Conservation (phyloP, 352 stramenopile genomes). For the Phytophthora nicotianae region DNA sequence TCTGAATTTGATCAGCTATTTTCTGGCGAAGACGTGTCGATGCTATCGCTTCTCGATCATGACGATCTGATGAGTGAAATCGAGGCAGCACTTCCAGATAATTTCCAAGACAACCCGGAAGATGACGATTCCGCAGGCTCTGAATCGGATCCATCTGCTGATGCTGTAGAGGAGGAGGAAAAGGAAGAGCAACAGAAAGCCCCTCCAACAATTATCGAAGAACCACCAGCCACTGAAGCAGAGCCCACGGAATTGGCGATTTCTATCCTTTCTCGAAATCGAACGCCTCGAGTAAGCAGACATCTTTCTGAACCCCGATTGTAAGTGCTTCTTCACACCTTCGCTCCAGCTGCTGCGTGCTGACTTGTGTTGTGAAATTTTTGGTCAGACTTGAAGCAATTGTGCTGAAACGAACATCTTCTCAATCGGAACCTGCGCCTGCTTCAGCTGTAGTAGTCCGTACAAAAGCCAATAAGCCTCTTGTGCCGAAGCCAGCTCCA, state of each 20-base stretch:
- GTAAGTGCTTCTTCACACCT: slow-evolving; percentile 24
- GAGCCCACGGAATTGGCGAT: slow-evolving; percentile 1
- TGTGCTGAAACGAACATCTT: slow-evolving; percentile 10
- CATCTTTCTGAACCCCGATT: slow-evolving; percentile 44
- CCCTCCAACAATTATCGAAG: slow-evolving; percentile 11
- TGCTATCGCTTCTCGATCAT: slow-evolving; percentile 47
- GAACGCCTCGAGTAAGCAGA: slow-evolving; percentile 31
- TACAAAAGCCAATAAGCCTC: not conserved
- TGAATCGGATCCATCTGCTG: slow-evolving; percentile 73
- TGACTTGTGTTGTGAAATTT: not conserved
- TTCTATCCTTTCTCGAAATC: slow-evolving; percentile 4
- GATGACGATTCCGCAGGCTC: slow-evolving; percentile 63
- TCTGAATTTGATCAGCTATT: slow-evolving; percentile 44
- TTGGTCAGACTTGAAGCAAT: slow-evolving; percentile 19
- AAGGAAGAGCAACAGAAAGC: slow-evolving; percentile 42
- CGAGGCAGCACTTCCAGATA: slow-evolving; percentile 58
- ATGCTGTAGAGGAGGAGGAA: slow-evolving; percentile 70
- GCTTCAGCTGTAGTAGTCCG: slow-evolving; percentile 4
- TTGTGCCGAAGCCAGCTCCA: slow-evolving; percentile 10
- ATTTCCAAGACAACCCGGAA: slow-evolving; percentile 45
- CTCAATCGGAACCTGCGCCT: slow-evolving; percentile 5
- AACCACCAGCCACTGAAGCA: slow-evolving; percentile 3
- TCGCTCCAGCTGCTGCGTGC: not conserved
- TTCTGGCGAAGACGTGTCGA: slow-evolving; percentile 32
- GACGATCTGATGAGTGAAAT: slow-evolving; percentile 76